Conservation (phyloP, 306 rosid genomes). For the Cicer arietinum region DNA sequence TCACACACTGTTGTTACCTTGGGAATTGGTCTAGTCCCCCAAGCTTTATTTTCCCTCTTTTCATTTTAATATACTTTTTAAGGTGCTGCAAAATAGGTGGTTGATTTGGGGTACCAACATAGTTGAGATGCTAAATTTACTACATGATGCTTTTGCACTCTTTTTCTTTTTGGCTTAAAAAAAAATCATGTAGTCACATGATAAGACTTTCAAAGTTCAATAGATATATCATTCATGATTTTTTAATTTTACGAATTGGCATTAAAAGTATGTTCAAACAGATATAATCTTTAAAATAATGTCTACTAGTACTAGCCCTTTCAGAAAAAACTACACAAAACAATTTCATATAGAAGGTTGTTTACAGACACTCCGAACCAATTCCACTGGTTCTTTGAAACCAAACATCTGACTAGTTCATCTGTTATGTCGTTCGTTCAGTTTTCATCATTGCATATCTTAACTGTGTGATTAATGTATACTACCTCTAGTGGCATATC, state of each 20-base stretch:
- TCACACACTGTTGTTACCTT: too few species aligned
- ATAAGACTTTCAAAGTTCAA: neutral
- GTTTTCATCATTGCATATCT: slow-evolving; percentile 26
- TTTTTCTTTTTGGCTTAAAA: too few species aligned
- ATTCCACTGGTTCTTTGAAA: neutral
- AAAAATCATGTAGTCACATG: neutral
- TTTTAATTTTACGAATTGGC: neutral
- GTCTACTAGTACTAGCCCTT: neutral
- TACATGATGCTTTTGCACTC: too few species aligned
- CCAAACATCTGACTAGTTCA: neutral
- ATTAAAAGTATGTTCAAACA: neutral
- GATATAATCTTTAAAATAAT: slow-evolving; percentile 10
- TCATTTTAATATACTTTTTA: too few species aligned
- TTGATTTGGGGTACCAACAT: too few species aligned
- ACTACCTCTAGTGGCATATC: slow-evolving; percentile 17
- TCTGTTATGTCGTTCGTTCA: neutral
- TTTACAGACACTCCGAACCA: neutral
- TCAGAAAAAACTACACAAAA: neutral
- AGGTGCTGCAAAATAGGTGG: too few species aligned
- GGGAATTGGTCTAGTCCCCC: too few species aligned
- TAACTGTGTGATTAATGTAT: slow-evolving; percentile 15
- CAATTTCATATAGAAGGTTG: neutral
- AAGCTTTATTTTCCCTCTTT: too few species aligned
- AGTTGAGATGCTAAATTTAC: too few species aligned
- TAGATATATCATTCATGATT: slow-evolving; percentile 19